Percentiles rank a stretch among this genome's conserved stretches.
Evolutionary conservation across 1,284 basidiomycete species (phyloP).

Genomic region (Microbotryum violaceum): DNA sequence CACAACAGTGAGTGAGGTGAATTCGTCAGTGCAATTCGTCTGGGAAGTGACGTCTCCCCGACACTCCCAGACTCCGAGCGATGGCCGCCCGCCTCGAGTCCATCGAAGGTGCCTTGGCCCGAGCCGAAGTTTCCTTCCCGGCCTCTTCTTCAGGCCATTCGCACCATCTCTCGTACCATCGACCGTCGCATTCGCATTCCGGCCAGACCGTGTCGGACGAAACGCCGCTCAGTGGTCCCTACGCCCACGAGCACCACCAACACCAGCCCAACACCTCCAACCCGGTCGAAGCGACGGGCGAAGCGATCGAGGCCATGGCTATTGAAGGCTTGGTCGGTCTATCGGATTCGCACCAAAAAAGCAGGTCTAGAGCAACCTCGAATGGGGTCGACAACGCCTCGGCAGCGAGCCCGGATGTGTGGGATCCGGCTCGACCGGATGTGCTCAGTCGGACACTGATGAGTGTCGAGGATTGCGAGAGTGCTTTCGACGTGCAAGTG

Average conservation of each 20-base stretch:
- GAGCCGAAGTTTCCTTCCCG: slow-evolving; percentile 9
- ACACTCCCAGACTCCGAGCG: slow-evolving; percentile 11
- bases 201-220: neutral
- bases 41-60: neutral
- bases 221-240: neutral
- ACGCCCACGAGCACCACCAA: slow-evolving; percentile 4
- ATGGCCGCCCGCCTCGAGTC: slow-evolving; percentile 29
- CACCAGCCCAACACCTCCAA: slow-evolving; percentile 13
- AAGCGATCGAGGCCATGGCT: slow-evolving; percentile 27
- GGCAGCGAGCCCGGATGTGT: neutral
- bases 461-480: slow-evolving; percentile 18
- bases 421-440: slow-evolving; percentile 12
- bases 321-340: slow-evolving; percentile 29
- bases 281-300: slow-evolving; percentile 27
- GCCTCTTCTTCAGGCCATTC: neutral
- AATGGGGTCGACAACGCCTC: neutral
- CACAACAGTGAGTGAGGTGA: slow-evolving; percentile 17
- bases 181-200: neutral
- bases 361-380: neutral
- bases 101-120: slow-evolving; percentile 22
- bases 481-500: slow-evolving; percentile 21
- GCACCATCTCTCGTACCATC: neutral
- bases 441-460: slow-evolving; percentile 20
- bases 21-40: neutral
- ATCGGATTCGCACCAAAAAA: neutral